Percentiles rank a stretch among this genome's conserved stretches.
Evolutionary conservation across 1,139 yeast species (phyloP).

Genomic region (Saccharomycopsis hybrid): DNA sequence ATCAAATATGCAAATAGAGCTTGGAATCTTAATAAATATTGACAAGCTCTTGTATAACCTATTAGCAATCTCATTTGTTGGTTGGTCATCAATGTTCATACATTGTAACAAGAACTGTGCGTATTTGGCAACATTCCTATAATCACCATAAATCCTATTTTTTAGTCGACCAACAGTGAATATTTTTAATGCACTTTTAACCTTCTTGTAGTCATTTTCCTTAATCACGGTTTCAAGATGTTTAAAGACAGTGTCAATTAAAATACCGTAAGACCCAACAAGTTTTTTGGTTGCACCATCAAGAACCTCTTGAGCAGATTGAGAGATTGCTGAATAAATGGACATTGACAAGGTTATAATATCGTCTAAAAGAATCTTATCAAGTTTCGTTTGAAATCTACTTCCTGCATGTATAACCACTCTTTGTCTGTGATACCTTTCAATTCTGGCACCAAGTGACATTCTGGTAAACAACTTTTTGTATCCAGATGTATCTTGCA

Average conservation of each 20-base stretch:
- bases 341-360: slow-evolving; percentile 66
- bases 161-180: slow-evolving; percentile 49
- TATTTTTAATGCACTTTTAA: slow-evolving; percentile 63
- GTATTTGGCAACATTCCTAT: slow-evolving; percentile 41
- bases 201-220: slow-evolving; percentile 46
- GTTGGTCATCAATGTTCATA: slow-evolving; percentile 50
- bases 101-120: slow-evolving; percentile 49
- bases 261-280: slow-evolving; percentile 55
- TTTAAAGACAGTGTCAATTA: slow-evolving; percentile 38
- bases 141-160: slow-evolving; percentile 52
- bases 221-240: slow-evolving; percentile 48
- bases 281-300: slow-evolving; percentile 69
- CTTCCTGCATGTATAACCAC: slow-evolving; percentile 70
- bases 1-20: slow-evolving; percentile 52
- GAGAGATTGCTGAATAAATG: slow-evolving; percentile 61
- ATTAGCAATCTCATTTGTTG: slow-evolving; percentile 47
- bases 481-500: slow-evolving; percentile 42
- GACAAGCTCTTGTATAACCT: slow-evolving; percentile 43
- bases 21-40: slow-evolving; percentile 48
- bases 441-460: slow-evolving; percentile 70
- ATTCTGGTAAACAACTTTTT: slow-evolving; percentile 76
- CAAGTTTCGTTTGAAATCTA: slow-evolving; percentile 63
- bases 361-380: slow-evolving; percentile 58
- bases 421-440: slow-evolving; percentile 71
- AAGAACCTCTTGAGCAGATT: slow-evolving; percentile 65